A percentile compares a stretch with the other conserved stretches of the same genome.
phyloP scores from a whole-genome alignment of 768 basidiomycete genomes.

The Agaricus subrufescens region DNA sequence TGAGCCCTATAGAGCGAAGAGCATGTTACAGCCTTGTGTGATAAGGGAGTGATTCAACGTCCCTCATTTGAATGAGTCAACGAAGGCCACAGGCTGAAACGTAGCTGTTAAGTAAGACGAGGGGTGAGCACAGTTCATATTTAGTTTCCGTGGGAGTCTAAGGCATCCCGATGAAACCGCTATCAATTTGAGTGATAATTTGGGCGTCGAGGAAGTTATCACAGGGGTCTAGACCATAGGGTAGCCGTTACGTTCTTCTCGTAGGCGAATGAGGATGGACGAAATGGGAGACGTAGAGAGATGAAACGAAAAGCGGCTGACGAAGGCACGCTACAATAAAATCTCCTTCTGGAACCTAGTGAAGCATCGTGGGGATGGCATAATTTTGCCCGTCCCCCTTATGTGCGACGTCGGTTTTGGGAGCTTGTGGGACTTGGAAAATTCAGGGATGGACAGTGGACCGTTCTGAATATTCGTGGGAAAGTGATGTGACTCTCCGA shows the following conservation, averaged over 20 bases:
- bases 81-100: background rate
- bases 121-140: background rate
- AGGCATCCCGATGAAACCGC: background rate
- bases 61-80: background rate
- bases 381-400: too few relatives aligned
- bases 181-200: conserved; percentile 3
- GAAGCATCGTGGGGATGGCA: too few relatives aligned
- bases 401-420: too few relatives aligned
- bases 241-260: too few relatives aligned
- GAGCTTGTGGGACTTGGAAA: too few relatives aligned
- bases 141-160: conserved; percentile 1
- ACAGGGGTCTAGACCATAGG: background rate
- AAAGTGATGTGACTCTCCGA: conserved; percentile 6
- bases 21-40: background rate
- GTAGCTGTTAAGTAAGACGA: conserved; percentile 5
- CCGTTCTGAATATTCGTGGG: background rate
- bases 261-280: background rate
- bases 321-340: background rate
- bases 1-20: background rate
- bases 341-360: background rate
- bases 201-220: background rate
- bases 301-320: background rate
- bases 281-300: background rate
- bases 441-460: background rate
- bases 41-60: background rate